Evolutionary conservation across 1,284 basidiomycete species (phyloP).

Genomic region (Trichosporon sp.): DNA sequence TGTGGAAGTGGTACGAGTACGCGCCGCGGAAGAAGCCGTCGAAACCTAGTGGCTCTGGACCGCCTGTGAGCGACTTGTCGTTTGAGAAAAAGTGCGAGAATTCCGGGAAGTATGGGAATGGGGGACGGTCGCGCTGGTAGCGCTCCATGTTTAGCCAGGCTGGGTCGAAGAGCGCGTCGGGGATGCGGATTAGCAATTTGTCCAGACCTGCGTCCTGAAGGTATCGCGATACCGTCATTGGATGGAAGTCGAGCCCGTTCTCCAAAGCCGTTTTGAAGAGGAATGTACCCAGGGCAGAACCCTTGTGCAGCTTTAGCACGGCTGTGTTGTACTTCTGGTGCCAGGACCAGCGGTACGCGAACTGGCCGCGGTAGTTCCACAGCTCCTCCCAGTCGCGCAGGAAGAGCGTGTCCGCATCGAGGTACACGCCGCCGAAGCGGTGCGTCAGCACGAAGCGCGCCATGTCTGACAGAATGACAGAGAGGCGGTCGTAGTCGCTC

Average conservation of each 20-base stretch:
- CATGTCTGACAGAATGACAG: slow-evolving; percentile 80
- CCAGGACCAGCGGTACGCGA: slow-evolving; percentile 78
- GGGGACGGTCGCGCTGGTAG: slow-evolving; percentile 72
- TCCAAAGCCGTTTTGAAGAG: slow-evolving; percentile 77
- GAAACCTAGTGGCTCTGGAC: slow-evolving; percentile 69
- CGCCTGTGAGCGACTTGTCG: slow-evolving; percentile 60
- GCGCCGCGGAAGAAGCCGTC: slow-evolving; percentile 81
- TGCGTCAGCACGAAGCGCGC: slow-evolving; percentile 78
- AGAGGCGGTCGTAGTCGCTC: slow-evolving; percentile 68
- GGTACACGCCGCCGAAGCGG: slow-evolving; percentile 76
- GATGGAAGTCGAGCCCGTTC: slow-evolving; percentile 79
- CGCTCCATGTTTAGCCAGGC: slow-evolving; percentile 80
- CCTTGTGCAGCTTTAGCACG: slow-evolving; percentile 73
- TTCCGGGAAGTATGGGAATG: slow-evolving; percentile 76
- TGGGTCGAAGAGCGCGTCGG: slow-evolving; percentile 78
- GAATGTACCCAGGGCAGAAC: slow-evolving; percentile 71
- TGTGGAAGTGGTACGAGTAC: slow-evolving; percentile 81
- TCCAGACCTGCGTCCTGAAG: slow-evolving; percentile 70
- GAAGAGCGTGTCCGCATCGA: slow-evolving; percentile 80
- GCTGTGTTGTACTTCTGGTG: slow-evolving; percentile 79
- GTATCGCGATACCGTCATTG: slow-evolving; percentile 74
- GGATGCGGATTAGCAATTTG: slow-evolving; percentile 64
- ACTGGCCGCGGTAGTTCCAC: slow-evolving; percentile 80
- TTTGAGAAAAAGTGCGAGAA: slow-evolving; percentile 77
- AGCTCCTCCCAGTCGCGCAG: slow-evolving; percentile 87